Base-by-base conservation (phyloP, 139 green algal genomes). In the Chlorella sp. region DNA sequence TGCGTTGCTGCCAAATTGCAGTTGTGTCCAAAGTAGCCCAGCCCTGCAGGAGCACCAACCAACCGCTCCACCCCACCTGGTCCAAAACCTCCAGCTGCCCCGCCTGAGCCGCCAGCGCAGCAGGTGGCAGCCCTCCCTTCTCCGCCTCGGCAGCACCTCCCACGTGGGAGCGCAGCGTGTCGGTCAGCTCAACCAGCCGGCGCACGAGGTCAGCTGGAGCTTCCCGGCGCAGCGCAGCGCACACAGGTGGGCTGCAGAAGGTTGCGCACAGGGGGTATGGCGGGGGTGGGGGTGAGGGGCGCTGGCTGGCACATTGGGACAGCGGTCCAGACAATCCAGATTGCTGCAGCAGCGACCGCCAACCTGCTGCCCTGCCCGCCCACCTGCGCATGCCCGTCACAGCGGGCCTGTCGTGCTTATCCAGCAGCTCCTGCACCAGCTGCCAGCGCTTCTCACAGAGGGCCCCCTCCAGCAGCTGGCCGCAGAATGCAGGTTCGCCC, bases 201-300 rank as follows among this genome's bases (percentile, higher is more conserved):
- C 32, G 16, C 9, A 86, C 0, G 40, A 86, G 51, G 7, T 32
- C 38, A 1, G 7, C 19, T 8, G 81, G 70, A 1, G 81, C 81
- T 7, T 56, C 56, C 7, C 43, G 28, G 28, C 43, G 65, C 36
- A 86, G 36, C 48, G 81, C 70, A 41, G 74, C 6, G 13, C 67
- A 26, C 38, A 86, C 30, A 0, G 81, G 81, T 2, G 81, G 56
- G 54, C 81, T 86, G 81, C 56, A 73, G n/a, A n/a, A 34, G 40
- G 20, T 1, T 1, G 40, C 16, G 36, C 46, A 64, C 13, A 38
- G 28, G 13, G 44, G 41, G 16, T 7, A 67, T n/a, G 46, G 46
- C 44, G 32, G 73, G 19, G 30, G 6, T 41, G 73, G 26, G 73
- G 41, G 19, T 7, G 19, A 26, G 14, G 30, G 67, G 34, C 1